A percentile compares a stretch with the other conserved stretches of the same genome.
phyloP scores from a whole-genome alignment of 495 filamentous ascomycete genomes.

The Beverwykella pulmonaria region DNA sequence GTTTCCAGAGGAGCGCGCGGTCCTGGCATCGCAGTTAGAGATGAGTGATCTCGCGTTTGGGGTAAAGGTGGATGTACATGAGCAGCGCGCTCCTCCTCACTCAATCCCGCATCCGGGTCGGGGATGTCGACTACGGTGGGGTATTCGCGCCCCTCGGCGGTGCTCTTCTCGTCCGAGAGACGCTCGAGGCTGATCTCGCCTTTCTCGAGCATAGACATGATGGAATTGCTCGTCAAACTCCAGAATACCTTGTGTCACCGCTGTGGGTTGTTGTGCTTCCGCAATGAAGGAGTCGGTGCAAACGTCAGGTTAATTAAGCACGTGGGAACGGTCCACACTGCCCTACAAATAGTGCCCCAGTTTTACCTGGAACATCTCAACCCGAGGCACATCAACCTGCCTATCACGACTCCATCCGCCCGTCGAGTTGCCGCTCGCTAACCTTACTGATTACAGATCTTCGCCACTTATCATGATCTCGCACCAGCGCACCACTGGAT shows the following conservation, averaged over 20 bases:
- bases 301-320: background rate
- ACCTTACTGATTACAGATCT: background rate
- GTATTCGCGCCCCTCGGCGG: slow-evolving; percentile 9
- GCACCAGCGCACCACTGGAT: background rate
- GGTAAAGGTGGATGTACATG: slow-evolving; percentile 57
- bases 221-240: background rate
- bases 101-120: slow-evolving; percentile 72
- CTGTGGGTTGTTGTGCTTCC: background rate
- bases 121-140: slow-evolving; percentile 43
- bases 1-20: slow-evolving; percentile 62
- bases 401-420: background rate
- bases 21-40: slow-evolving; percentile 25
- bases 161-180: slow-evolving; percentile 35
- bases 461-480: background rate
- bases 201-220: slow-evolving; percentile 20
- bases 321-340: background rate
- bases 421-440: background rate
- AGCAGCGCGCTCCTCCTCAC: slow-evolving; percentile 64
- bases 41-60: background rate
- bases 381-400: background rate
- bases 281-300: background rate
- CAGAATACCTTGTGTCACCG: background rate
- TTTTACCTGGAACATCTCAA: background rate
- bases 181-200: background rate
- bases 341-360: background rate